Conservation (phyloP, 164 flowering plant species). For the Chimonanthus salicifolius region DNA sequence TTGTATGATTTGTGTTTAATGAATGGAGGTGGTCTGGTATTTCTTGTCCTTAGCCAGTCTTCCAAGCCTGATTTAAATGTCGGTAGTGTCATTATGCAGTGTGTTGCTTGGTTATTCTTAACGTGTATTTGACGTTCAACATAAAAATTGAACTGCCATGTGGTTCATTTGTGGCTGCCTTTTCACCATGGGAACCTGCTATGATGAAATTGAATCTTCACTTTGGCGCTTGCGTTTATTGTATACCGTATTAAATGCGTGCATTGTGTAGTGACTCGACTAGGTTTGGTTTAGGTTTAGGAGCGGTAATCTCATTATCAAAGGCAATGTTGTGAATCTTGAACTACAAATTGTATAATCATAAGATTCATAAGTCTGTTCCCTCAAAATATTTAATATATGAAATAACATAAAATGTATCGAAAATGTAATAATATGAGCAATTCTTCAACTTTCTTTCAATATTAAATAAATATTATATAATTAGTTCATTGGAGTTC, state of each 20-base stretch:
- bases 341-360: too few species aligned
- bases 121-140: neutral
- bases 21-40: neutral
- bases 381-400: too few species aligned
- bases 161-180: neutral
- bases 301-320: too few species aligned
- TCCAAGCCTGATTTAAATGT: neutral
- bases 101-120: neutral
- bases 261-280: neutral
- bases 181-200: neutral
- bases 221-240: neutral
- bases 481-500: too few species aligned
- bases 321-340: too few species aligned
- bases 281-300: too few species aligned
- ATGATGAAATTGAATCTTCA: neutral
- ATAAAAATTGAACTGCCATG: neutral
- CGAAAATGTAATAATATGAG: too few species aligned
- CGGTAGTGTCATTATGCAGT: neutral
- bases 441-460: too few species aligned
- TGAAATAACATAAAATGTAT: too few species aligned
- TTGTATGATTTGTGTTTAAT: neutral
- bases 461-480: too few species aligned
- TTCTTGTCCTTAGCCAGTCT: neutral
- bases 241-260: neutral
- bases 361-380: too few species aligned